Percentiles rank a stretch among this genome's conserved stretches.
Conservation (phyloP, 371 early-diverging fungal species). For the Amoeboaphelidium protococcarum region DNA sequence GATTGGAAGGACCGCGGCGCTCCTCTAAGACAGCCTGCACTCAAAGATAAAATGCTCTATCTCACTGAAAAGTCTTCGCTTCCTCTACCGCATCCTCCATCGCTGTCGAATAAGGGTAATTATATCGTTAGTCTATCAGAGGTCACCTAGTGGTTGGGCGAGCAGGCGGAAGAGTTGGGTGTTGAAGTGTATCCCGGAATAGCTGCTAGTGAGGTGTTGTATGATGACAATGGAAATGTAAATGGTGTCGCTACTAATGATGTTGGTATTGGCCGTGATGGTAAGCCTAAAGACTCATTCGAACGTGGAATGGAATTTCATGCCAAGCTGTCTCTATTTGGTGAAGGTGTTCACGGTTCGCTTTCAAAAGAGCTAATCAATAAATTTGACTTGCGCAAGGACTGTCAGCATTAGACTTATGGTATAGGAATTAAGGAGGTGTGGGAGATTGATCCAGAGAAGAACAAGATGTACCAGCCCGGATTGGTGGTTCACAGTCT, state of each 20-base stretch:
- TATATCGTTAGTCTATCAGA: constrained; percentile 82
- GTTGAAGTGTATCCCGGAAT: constrained; percentile 86
- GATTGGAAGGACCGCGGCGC: constrained; percentile 88
- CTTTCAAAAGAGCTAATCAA: constrained; percentile 63
- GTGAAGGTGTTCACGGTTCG: constrained; percentile 92
- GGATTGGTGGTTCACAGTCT: constrained; percentile 67
- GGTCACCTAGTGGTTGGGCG: constrained; percentile 85
- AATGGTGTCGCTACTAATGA: constrained; percentile 83
- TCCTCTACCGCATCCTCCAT: constrained; percentile 84
- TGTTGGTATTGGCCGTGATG: constrained; percentile 72
- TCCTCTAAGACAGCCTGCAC: constrained; percentile 66
- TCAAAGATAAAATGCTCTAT: constrained; percentile 56
- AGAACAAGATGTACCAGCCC: constrained; percentile 28
- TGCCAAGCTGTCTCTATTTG: constrained; percentile 81
- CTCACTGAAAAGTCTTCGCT: constrained; percentile 49
- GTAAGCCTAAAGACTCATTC: constrained; percentile 63
- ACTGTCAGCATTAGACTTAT: constrained; percentile 56
- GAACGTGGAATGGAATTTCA: constrained; percentile 88
- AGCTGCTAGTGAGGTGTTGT: constrained; percentile 73
- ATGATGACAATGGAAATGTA: constrained; percentile 66
- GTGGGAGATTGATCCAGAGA: constrained; percentile 74
- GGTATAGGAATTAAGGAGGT: constrained; percentile 92
- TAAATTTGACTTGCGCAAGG: constrained; percentile 62
- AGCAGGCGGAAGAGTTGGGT: constrained; percentile 83
- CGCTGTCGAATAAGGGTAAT: constrained; percentile 86